Conservation (phyloP, 768 basidiomycete species). For the Crepidotus variabilis region DNA sequence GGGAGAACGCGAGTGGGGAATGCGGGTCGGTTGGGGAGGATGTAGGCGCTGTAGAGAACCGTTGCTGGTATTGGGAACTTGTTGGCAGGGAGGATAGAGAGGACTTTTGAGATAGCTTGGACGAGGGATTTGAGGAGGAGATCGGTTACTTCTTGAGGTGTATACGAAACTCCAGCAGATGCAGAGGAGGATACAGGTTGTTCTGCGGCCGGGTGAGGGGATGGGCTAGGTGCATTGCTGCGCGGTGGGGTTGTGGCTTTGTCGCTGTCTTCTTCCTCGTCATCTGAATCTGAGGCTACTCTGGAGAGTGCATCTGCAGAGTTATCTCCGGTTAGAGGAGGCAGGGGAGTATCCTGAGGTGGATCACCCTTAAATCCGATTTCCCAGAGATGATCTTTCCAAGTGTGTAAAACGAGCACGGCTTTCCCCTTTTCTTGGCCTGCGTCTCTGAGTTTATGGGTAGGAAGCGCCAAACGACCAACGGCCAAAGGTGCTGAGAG, state of each 20-base stretch:
- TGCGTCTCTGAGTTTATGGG: conserved; percentile 38
- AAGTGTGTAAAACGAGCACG: conserved; percentile 66
- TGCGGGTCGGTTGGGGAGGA: conserved; percentile 81
- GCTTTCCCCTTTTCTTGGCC: conserved; percentile 70
- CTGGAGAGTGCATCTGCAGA: conserved; percentile 15
- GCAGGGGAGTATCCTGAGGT: conserved; percentile 36
- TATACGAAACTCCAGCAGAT: conserved; percentile 18
- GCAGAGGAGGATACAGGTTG: not conserved
- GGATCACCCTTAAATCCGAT: conserved; percentile 62
- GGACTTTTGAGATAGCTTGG: conserved; percentile 56
- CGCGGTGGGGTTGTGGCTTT: conserved; percentile 7
- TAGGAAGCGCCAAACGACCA: conserved; percentile 62
- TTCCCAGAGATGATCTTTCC: conserved; percentile 75
- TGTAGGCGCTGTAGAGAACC: conserved; percentile 68
- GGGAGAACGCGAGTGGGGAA: conserved; percentile 40
- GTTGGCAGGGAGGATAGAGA: conserved; percentile 42
- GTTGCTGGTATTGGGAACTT: conserved; percentile 77
- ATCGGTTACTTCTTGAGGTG: conserved; percentile 45
- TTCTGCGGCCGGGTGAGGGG: conserved; percentile 4
- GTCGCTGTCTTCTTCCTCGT: conserved; percentile 7
- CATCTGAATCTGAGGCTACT: conserved; percentile 6
- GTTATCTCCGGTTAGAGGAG: conserved; percentile 7
- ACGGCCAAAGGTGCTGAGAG: conserved; percentile 68
- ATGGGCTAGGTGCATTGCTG: conserved; percentile 3
- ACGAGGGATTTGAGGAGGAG: conserved; percentile 61